Evolutionary conservation across 2,329 filamentous ascomycete genomes (phyloP).

Genomic region (Neofusicoccum umdonicola): DNA sequence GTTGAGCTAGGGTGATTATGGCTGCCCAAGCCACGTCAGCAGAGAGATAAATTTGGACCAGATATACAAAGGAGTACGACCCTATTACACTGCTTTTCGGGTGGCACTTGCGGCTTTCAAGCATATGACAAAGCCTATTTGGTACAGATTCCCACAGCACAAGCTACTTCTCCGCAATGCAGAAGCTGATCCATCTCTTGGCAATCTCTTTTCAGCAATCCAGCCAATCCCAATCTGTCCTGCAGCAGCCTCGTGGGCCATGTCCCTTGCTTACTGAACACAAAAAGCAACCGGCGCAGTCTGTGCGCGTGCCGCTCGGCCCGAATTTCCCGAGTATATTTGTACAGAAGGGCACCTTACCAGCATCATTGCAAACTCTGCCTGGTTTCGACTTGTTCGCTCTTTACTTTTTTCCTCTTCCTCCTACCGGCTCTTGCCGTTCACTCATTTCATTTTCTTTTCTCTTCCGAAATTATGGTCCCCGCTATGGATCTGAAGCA

Average conservation of each 20-base stretch:
- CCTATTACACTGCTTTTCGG: not conserved
- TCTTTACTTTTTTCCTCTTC: not conserved
- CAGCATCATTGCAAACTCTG: not conserved
- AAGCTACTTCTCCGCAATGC: not conserved
- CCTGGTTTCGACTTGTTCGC: not conserved
- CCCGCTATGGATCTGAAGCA: not conserved
- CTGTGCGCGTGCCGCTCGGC: slow-evolving; percentile 15
- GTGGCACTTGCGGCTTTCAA: not conserved
- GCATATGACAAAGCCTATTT: not conserved
- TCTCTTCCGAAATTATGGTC: not conserved
- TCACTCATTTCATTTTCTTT: not conserved
- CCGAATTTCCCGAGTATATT: slow-evolving; percentile 7
- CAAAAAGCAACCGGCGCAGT: not conserved
- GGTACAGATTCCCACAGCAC: not conserved
- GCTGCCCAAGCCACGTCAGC: not conserved
- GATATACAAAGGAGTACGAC: not conserved
- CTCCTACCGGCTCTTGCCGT: slow-evolving; percentile 6
- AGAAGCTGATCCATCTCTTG: slow-evolving; percentile 5
- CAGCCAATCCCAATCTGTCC: not conserved
- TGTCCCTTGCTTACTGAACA: slow-evolving; percentile 6
- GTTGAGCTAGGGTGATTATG: not conserved
- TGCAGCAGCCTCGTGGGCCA: not conserved
- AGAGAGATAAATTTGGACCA: not conserved
- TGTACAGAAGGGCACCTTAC: not conserved
- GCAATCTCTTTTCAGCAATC: not conserved